Evolutionary conservation across 2,329 filamentous ascomycete genomes (phyloP).

Genomic region (Cladosporium oxysporum): DNA sequence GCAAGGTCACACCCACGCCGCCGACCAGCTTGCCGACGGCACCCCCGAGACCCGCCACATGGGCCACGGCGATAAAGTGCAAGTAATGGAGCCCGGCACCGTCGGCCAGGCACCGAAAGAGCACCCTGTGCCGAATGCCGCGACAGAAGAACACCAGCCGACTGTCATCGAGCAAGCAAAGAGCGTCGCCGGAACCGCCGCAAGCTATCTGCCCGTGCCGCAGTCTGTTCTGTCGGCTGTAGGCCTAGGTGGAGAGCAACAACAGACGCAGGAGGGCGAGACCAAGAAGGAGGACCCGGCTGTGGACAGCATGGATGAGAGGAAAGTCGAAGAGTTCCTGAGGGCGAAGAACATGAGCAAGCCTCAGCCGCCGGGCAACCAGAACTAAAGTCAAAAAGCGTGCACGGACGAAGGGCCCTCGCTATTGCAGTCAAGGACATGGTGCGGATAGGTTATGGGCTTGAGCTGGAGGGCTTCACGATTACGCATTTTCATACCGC

Average conservation of each 20-base stretch:
- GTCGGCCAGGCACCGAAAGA: conserved; percentile 54
- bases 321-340: conserved; percentile 41
- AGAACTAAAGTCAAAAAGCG: neutral
- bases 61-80: conserved; percentile 47
- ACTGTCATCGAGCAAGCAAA: conserved; percentile 48
- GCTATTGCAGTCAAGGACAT: neutral
- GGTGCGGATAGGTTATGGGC: neutral
- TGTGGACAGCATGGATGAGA: conserved; percentile 34
- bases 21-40: conserved; percentile 44
- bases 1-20: conserved; percentile 47
- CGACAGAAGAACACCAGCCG: conserved; percentile 34
- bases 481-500: neutral
- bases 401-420: neutral
- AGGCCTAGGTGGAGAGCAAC: conserved; percentile 27
- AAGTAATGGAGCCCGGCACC: conserved; percentile 50
- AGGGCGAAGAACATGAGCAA: conserved; percentile 32
- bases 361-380: conserved; percentile 3
- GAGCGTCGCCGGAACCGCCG: conserved; percentile 36
- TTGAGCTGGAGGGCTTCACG: neutral
- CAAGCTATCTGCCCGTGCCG: conserved; percentile 31
- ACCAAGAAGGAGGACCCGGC: conserved; percentile 31
- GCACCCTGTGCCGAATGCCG: conserved; percentile 36
- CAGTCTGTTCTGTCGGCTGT: conserved; percentile 39
- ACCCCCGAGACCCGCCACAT: conserved; percentile 47
- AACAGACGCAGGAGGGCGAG: conserved; percentile 27